Evolutionary conservation across 495 filamentous ascomycete genomes (phyloP).

Genomic region (Staphylotrichum longicolle): DNA sequence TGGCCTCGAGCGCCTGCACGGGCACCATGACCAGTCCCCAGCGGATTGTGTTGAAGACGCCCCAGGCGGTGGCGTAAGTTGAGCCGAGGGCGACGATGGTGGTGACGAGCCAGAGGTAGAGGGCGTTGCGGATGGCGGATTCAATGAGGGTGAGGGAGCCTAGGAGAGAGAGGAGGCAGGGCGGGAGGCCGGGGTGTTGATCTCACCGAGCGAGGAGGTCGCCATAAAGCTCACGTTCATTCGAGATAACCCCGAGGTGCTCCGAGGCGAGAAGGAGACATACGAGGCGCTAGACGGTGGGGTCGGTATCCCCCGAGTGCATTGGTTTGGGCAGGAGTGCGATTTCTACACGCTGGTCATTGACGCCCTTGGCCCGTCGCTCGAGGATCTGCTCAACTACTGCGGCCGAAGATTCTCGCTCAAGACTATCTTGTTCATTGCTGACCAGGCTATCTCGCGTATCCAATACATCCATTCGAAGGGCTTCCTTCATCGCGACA

Average conservation of each 20-base stretch:
- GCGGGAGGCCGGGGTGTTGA: too few species aligned
- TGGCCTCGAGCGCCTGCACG: too few species aligned
- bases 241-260: slow-evolving; percentile 22
- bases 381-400: slow-evolving; percentile 40
- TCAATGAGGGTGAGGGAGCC: too few species aligned
- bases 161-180: too few species aligned
- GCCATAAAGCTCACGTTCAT: slow-evolving; percentile 38
- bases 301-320: slow-evolving; percentile 36
- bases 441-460: slow-evolving; percentile 37
- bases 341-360: slow-evolving; percentile 34
- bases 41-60: too few species aligned
- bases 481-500: slow-evolving; percentile 37
- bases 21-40: too few species aligned
- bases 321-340: slow-evolving; percentile 31
- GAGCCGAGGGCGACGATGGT: too few species aligned
- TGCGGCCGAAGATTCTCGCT: slow-evolving; percentile 39
- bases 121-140: too few species aligned
- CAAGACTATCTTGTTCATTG: slow-evolving; percentile 42
- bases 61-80: too few species aligned
- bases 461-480: slow-evolving; percentile 39
- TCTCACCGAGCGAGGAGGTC: slow-evolving; percentile 33
- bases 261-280: slow-evolving; percentile 27
- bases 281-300: slow-evolving; percentile 30
- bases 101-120: too few species aligned
- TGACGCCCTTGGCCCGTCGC: slow-evolving; percentile 42